Conservation (phyloP, 805 yeast species). For the Lachancea cidri region DNA sequence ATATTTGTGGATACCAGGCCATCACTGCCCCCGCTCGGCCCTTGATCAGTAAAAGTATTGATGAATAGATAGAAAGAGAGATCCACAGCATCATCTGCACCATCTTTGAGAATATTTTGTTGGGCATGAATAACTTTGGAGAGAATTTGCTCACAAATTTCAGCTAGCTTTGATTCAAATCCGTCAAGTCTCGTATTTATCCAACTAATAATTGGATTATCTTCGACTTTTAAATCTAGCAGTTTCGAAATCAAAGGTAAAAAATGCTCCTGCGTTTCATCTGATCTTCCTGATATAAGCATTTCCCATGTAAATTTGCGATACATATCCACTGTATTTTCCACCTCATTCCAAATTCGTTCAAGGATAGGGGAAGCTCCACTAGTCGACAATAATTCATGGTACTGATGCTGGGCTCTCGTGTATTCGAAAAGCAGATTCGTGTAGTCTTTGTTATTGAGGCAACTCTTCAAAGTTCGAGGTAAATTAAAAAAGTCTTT, state of each 20-base stretch:
- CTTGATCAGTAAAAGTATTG: constrained; percentile 19
- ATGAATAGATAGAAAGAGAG: constrained; percentile 31
- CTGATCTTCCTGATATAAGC: constrained; percentile 28
- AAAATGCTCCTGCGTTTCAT: constrained; percentile 28
- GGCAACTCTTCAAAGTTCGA: constrained; percentile 37
- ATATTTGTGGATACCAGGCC: constrained; percentile 4
- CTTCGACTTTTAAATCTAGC: constrained; percentile 56
- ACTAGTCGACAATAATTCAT: constrained; percentile 12
- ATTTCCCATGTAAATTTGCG: constrained; percentile 49
- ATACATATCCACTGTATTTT: constrained; percentile 48
- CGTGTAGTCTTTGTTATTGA: constrained; percentile 50
- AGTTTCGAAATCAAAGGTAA: constrained; percentile 47
- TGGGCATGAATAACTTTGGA: constrained; percentile 38
- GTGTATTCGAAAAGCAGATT: constrained; percentile 53
- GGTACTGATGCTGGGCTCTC: constrained; percentile 38
- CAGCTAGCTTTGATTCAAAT: constrained; percentile 37
- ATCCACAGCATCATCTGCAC: constrained; percentile 29
- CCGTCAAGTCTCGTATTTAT: constrained; percentile 44
- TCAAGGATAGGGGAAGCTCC: constrained; percentile 35
- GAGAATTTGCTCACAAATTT: constrained; percentile 39
- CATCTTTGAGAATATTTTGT: constrained; percentile 34
- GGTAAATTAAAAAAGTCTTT: constrained; percentile 55
- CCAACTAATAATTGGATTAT: constrained; percentile 64
- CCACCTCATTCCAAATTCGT: constrained; percentile 54
- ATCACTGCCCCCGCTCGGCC: constrained; percentile 7